Conservation (phyloP, 148 eudicot species). For the Vaccinium corymbosum region DNA sequence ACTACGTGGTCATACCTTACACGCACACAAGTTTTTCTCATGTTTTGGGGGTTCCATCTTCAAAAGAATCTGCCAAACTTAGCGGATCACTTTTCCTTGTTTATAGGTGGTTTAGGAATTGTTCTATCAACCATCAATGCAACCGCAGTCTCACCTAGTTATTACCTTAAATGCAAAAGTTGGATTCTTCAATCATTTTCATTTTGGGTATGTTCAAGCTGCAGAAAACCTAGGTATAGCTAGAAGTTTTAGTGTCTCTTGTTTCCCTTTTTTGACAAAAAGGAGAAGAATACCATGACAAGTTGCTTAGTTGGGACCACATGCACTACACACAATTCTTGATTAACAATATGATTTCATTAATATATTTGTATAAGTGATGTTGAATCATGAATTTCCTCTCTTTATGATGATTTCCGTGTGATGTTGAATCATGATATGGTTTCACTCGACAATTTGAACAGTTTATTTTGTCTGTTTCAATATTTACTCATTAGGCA, state of each 20-base stretch:
- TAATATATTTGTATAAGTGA: neutral
- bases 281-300: slow-evolving; percentile 14
- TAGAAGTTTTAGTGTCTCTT: neutral
- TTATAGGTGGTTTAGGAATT: neutral
- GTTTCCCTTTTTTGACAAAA: neutral
- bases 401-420: neutral
- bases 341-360: neutral
- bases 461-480: neutral
- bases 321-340: neutral
- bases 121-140: neutral
- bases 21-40: no score
- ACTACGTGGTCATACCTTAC: no score
- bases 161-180: slow-evolving; percentile 25
- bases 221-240: neutral
- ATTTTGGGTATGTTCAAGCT: slow-evolving; percentile 13
- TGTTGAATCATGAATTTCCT: neutral
- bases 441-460: neutral
- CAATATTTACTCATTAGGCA: neutral
- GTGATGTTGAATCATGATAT: neutral
- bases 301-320: slow-evolving; percentile 15
- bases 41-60: neutral
- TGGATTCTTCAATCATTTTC: neutral
- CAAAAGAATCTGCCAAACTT: slow-evolving; percentile 21
- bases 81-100: neutral
- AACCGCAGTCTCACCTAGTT: neutral